These are phyloP conservation scores for Rhodotorula graminis DNA, from an alignment of 768 basidiomycete species.

Conservation along the genomic window DNA sequence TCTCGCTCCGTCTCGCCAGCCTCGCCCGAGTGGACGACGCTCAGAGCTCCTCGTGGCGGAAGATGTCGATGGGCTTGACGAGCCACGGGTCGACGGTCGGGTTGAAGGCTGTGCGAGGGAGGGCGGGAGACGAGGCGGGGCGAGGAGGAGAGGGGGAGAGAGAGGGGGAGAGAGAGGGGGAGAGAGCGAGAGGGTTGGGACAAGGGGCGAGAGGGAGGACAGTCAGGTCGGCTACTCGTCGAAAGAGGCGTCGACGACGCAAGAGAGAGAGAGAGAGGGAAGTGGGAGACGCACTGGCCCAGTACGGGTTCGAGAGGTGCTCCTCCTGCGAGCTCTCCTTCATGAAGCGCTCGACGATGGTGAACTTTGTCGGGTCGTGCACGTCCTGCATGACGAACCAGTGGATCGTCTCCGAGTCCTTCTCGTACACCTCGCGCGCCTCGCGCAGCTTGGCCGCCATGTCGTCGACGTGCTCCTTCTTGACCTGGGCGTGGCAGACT, in stretches of 20 bases:
- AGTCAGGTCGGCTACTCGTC: too few species aligned
- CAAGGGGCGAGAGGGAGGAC: too few species aligned
- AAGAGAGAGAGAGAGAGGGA: too few species aligned
- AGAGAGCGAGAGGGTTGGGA: too few species aligned
- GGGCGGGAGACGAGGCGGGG: too few species aligned
- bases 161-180: not conserved
- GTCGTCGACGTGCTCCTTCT: constrained; percentile 16
- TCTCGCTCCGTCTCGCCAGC: too few species aligned
- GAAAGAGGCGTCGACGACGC: too few species aligned
- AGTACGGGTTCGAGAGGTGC: constrained; percentile 27
- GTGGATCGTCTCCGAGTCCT: constrained; percentile 25
- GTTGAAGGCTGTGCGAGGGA: constrained; percentile 1
- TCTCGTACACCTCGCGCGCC: constrained; percentile 13
- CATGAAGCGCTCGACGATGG: constrained; percentile 28
- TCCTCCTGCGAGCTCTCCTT: constrained; percentile 13
- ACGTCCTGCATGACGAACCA: constrained; percentile 16
- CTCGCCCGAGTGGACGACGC: too few species aligned
- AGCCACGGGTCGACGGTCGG: constrained; percentile 31
- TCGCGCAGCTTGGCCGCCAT: constrained; percentile 12
- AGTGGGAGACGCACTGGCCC: not conserved
- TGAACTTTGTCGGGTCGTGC: constrained; percentile 24
- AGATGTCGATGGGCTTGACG: constrained; percentile 17
- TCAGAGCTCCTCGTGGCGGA: constrained; percentile 20
- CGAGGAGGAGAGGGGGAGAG: too few species aligned
- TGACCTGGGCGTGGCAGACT: constrained; percentile 27